Conservation (phyloP, 805 yeast genomes). For the Lachancea sp. region DNA sequence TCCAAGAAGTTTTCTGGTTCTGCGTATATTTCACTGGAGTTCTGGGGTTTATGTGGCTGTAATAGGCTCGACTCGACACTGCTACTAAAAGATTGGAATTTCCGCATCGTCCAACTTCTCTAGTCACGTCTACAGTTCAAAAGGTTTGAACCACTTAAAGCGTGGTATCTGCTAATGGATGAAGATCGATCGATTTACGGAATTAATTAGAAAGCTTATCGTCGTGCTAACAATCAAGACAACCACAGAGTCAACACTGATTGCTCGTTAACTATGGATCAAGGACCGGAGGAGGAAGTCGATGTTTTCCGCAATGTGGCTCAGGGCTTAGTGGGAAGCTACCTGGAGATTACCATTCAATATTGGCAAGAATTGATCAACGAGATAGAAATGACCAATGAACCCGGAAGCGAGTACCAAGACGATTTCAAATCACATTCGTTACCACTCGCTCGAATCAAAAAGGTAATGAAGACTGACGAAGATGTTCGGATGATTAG, state of each 20-base stretch:
- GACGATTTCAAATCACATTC: slow-evolving; percentile 94
- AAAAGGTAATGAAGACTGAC: slow-evolving; percentile 96
- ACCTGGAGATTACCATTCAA: slow-evolving; percentile 84
- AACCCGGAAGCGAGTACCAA: slow-evolving; percentile 51
- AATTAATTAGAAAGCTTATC: no score
- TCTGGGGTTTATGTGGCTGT: slow-evolving; percentile 27
- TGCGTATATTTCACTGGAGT: slow-evolving; percentile 73
- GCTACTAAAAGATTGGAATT: slow-evolving; percentile 26
- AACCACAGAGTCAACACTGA: no score
- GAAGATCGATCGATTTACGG: no score
- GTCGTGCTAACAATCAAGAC: no score
- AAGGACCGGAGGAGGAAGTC: slow-evolving; percentile 31
- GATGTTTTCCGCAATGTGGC: slow-evolving; percentile 83
- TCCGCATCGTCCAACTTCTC: slow-evolving; percentile 14
- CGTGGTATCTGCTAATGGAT: no score
- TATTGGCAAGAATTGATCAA: slow-evolving; percentile 97
- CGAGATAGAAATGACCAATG: slow-evolving; percentile 50
- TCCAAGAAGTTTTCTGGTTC: slow-evolving; percentile 93
- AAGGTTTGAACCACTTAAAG: no score
- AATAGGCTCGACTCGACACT: slow-evolving; percentile 20
- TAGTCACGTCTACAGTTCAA: background rate
- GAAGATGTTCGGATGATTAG: slow-evolving; percentile 96
- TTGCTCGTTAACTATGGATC: no score
- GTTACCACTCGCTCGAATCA: slow-evolving; percentile 90
- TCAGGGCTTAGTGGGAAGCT: slow-evolving; percentile 78